These are phyloP conservation scores for Solanum hybrid DNA, from an alignment of 305 asterid genomes.

Conservation along the genomic window DNA sequence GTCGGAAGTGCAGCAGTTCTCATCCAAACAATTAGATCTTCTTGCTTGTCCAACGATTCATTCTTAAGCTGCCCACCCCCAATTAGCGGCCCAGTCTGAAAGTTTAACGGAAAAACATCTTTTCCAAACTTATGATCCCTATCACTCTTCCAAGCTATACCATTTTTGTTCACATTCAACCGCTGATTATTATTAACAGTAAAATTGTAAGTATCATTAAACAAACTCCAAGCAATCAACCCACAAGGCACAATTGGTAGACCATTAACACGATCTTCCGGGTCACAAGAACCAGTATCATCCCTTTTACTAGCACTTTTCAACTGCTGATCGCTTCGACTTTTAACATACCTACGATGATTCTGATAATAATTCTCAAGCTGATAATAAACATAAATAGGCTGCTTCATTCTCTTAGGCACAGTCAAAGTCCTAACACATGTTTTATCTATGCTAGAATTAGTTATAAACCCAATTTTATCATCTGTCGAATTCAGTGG, in stretches of 20 bases:
- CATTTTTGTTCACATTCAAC: constrained; percentile 47
- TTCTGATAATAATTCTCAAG: constrained; percentile 85
- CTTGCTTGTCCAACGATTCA: constrained; percentile 41
- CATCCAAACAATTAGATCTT: constrained; percentile 74
- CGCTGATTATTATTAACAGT: constrained; percentile 16
- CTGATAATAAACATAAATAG: constrained; percentile 85
- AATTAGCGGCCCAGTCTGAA: constrained; percentile 41
- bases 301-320: constrained; percentile 27
- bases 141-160: constrained; percentile 81
- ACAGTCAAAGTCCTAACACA: constrained; percentile 55
- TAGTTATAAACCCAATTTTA: constrained; percentile 55
- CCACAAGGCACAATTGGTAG: constrained; percentile 78
- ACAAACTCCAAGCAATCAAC: constrained; percentile 87
- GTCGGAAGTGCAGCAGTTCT: constrained; percentile 68
- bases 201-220: constrained; percentile 62
- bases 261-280: constrained; percentile 41
- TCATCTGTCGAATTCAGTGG: constrained; percentile 36
- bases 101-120: constrained; percentile 61
- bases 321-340: constrained; percentile 85
- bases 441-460: constrained; percentile 30
- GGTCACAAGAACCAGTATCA: constrained; percentile 44
- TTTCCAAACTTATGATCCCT: constrained; percentile 72
- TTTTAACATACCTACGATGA: constrained; percentile 94
- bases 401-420: constrained; percentile 58
- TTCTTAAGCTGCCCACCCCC: constrained; percentile 49